A percentile compares a stretch with the other conserved stretches of the same genome.
Conservation (phyloP, 148 eudicot genomes). For the Beta vulgaris region DNA sequence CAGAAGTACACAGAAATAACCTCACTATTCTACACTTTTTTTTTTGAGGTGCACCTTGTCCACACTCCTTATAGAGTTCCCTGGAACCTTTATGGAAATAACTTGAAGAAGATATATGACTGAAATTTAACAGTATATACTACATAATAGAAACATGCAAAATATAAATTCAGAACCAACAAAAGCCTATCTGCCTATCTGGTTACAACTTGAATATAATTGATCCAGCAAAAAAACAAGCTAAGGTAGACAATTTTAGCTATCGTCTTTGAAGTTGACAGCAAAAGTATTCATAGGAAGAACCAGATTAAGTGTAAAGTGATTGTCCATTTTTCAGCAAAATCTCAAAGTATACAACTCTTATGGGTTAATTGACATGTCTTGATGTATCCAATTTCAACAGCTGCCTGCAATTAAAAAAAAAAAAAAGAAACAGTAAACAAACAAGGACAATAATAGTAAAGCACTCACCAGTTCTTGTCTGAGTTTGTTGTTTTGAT, state of each 20-base stretch:
- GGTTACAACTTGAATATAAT: not conserved
- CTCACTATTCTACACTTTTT: too few relatives aligned
- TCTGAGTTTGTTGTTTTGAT: slow-evolving; percentile 55
- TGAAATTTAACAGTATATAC: too few relatives aligned
- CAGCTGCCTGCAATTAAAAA: not conserved
- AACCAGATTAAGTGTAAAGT: not conserved
- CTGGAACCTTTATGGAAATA: not conserved
- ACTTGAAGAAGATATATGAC: too few relatives aligned
- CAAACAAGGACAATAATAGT: not conserved
- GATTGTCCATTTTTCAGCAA: too few relatives aligned
- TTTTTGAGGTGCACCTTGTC: too few relatives aligned
- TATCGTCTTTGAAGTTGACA: not conserved
- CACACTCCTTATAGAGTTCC: not conserved
- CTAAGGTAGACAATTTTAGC: not conserved
- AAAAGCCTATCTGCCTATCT: not conserved
- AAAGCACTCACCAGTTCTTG: slow-evolving; percentile 66
- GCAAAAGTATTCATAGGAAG: not conserved
- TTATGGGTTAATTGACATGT: not conserved
- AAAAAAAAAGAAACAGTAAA: not conserved
- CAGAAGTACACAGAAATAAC: not conserved
- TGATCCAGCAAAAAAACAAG: not conserved
- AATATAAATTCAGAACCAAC: not conserved
- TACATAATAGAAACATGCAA: not conserved
- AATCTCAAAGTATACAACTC: not conserved
- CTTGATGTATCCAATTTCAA: not conserved